These are phyloP conservation scores for Trichophyton schoenleinii DNA, from an alignment of 2,329 filamentous ascomycete species.

Conservation along the genomic window DNA sequence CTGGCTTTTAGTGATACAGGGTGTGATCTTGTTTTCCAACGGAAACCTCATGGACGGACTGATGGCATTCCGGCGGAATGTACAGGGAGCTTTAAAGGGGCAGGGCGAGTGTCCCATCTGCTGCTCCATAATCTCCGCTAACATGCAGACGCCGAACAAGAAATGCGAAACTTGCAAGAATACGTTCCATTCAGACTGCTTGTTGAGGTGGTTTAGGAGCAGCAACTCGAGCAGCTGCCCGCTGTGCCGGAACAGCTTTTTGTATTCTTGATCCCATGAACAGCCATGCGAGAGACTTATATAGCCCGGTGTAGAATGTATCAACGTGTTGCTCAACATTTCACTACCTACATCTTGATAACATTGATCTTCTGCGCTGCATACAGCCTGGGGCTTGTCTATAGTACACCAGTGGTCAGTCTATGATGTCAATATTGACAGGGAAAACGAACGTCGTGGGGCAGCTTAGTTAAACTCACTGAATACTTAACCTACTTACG, in stretches of 20 bases:
- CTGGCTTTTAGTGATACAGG: slow-evolving; percentile 79
- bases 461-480: background rate
- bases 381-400: background rate
- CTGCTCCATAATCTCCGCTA: slow-evolving; percentile 82
- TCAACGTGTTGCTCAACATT: too few relatives aligned
- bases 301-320: background rate
- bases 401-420: background rate
- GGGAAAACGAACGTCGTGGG: background rate
- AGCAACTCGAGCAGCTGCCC: slow-evolving; percentile 88
- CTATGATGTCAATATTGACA: background rate
- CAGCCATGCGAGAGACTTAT: background rate
- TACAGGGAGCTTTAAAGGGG: slow-evolving; percentile 76
- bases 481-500: too few relatives aligned
- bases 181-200: slow-evolving; percentile 73
- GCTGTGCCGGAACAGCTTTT: slow-evolving; percentile 79
- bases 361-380: background rate
- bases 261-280: slow-evolving; percentile 36
- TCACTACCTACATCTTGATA: background rate
- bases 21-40: slow-evolving; percentile 86
- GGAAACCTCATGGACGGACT: slow-evolving; percentile 80
- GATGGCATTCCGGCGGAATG: slow-evolving; percentile 71
- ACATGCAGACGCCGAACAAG: slow-evolving; percentile 86
- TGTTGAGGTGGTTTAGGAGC: slow-evolving; percentile 95
- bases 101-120: slow-evolving; percentile 95
- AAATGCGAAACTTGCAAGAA: slow-evolving; percentile 86